Evolutionary conservation across 2,329 filamentous ascomycete species (phyloP), one percentile per base, ranked within the genome.

Genomic region (Aspergillus sp.): DNA sequence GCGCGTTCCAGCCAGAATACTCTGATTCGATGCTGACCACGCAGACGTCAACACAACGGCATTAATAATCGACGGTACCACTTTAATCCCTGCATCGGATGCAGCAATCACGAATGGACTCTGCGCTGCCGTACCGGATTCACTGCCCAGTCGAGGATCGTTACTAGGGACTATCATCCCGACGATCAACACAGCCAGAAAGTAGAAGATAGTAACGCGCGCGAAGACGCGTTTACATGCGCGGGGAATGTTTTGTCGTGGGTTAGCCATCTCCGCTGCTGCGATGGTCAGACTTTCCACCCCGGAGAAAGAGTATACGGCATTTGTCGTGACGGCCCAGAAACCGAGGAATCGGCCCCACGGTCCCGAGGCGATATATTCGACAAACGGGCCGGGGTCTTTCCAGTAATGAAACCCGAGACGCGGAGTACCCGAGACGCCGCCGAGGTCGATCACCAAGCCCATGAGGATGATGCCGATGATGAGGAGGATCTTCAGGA

Each of bases 21-120:
- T 85, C 65, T 89, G 86, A 66, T 92, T 92, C 0, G 85, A 87
- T 0, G 89, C 83, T 0, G 89, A 91, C 76, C 86, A 88, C 0
- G 88, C 89, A 0, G 88, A 89, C 0, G 87, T 90, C 65, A 92
- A 82, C 66, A 93, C 88, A 25, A 92, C 81, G 38, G 89, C 90
- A 72, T 94, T 94, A 75, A 93, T 87, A 57, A 93, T 84, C 5
- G 86, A 87, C 0, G 89, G 88, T 4, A 92, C 83, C 6, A 83
- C 87, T 4, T 80, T 81, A 59, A 92, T 87, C 0, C 88, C 86
- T 2, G 89, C 90, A 30, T 85, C 83, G 10, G 84, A 81, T 39
- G 89, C 87, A 17, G 89, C 90, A 63, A 92, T 90, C 61, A 93
- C 89, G 68, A 88, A 91, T 10, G 88, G 89, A 49, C 76, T 79